phyloP scores from a whole-genome alignment of 257 asterid species.

The Solanum peruvianum region DNA sequence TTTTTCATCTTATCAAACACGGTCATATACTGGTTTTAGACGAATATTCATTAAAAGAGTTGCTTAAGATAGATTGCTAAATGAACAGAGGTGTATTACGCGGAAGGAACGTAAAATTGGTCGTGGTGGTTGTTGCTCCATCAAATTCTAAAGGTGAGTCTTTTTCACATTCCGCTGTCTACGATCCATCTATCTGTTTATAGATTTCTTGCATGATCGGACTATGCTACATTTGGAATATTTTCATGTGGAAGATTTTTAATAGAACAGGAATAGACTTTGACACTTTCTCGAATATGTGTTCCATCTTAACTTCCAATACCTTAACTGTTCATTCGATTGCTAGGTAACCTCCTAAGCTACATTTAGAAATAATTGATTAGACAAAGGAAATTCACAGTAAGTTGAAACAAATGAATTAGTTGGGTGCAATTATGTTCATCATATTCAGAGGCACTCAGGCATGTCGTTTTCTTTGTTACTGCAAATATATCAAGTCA shows the following conservation, averaged over 20 bases:
- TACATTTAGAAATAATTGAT: background rate
- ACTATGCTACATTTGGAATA: background rate
- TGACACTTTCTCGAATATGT: background rate
- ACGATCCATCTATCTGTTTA: background rate
- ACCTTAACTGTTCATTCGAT: background rate
- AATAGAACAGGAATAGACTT: background rate
- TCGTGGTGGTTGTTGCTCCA: conserved; percentile 56
- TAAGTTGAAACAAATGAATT: background rate
- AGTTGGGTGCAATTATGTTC: background rate
- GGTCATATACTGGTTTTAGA: background rate
- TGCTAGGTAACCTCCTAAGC: background rate
- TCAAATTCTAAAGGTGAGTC: conserved; percentile 56
- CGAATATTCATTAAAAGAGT: background rate
- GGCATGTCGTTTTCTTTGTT: background rate
- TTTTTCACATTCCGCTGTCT: background rate
- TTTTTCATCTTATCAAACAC: background rate
- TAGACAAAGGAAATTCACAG: background rate
- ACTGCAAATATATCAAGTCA: background rate
- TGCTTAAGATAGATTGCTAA: background rate
- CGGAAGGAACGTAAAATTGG: conserved; percentile 78
- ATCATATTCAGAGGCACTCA: background rate
- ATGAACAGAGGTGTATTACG: conserved; percentile 52
- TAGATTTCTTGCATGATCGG: background rate
- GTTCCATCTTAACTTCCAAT: background rate
- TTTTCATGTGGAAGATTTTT: background rate